Evolutionary conservation across 169 alveolate species (phyloP), one percentile per base, ranked within the genome.

Genomic region (Blepharisma undulans): DNA sequence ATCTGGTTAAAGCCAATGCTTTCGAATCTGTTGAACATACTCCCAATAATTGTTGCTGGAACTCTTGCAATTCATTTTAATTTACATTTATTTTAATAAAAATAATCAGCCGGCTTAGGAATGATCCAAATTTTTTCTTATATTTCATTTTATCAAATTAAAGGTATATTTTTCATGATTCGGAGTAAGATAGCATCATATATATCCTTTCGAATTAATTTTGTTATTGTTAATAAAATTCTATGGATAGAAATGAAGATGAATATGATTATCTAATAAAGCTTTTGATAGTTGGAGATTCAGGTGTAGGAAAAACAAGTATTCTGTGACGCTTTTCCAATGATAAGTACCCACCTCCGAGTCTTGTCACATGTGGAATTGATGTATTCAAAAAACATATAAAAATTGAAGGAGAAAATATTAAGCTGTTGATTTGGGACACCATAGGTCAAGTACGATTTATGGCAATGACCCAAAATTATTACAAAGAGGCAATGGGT

Each of bases 401-500:
- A 66, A 87, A 81, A 27, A 48, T 92, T 34, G 94, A 92, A 72
- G 90, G 78, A 30, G 34, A 91, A 32, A 92, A 22, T 29, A 72
- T 98, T 76, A 96, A 96, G 87, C 94, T 96, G 77, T 97, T 95
- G 88, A 97, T 98, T 72, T 98, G 98, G 98, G 99, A 98, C 93
- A 98, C 99, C 6, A 98, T 98, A 25, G 99, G 99, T 25, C 97
- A 98, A 94, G 99, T 97, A 92, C 94, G 98, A 89, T 97, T 96
- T 82, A 92, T 96, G 88, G 95, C 98, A 84, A 92, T 98, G 90
- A 97, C 98, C 34, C 98, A 98, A 72, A 91, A 91, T 71, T 98
- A 96, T 93, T 98, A 97, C 92, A 91, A 97, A 87, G 98, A 97
- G 27, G 98, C 98, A n/a, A 95, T 96, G 48, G 98, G 98, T 71